Conservation (phyloP, 2,329 filamentous ascomycete genomes). For the Xylaria sp. region DNA sequence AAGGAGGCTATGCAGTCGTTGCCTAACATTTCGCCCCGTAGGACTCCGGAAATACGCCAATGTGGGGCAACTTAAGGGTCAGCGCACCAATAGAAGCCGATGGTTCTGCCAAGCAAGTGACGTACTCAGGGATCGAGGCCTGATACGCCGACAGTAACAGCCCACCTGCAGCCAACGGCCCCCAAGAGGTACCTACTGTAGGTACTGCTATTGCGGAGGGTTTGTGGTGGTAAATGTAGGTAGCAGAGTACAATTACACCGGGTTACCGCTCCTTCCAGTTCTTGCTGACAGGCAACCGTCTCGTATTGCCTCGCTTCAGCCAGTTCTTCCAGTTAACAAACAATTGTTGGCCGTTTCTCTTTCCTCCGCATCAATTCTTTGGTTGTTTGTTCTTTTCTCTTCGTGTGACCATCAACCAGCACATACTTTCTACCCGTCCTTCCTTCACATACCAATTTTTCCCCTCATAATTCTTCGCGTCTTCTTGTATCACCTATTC, state of each 20-base stretch:
- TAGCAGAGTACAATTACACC: constrained; percentile 1
- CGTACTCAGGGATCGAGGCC: background rate
- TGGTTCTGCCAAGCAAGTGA: too few relatives aligned
- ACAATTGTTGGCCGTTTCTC: background rate
- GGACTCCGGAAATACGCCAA: background rate
- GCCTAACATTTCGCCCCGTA: constrained; percentile 3
- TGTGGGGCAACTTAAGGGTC: background rate
- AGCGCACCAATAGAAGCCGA: constrained; percentile 11
- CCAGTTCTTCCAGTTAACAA: background rate
- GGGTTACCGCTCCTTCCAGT: constrained; percentile 15
- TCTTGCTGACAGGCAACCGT: constrained; percentile 21
- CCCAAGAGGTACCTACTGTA: background rate
- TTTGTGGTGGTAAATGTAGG: background rate
- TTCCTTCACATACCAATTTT: background rate
- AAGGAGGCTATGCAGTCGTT: background rate
- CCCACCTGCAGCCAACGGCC: background rate
- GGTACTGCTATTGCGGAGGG: background rate
- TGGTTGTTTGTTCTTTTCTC: background rate
- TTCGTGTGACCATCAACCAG: background rate
- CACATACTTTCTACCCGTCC: background rate
- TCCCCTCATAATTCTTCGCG: constrained; percentile 10
- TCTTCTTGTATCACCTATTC: background rate
- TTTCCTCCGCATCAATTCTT: constrained; percentile 9
- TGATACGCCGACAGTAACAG: constrained; percentile 20
- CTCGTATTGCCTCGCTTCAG: background rate